These are phyloP conservation scores for Uncinocarpus reesii DNA, from an alignment of 2,329 filamentous ascomycete species.

Conservation along the genomic window DNA sequence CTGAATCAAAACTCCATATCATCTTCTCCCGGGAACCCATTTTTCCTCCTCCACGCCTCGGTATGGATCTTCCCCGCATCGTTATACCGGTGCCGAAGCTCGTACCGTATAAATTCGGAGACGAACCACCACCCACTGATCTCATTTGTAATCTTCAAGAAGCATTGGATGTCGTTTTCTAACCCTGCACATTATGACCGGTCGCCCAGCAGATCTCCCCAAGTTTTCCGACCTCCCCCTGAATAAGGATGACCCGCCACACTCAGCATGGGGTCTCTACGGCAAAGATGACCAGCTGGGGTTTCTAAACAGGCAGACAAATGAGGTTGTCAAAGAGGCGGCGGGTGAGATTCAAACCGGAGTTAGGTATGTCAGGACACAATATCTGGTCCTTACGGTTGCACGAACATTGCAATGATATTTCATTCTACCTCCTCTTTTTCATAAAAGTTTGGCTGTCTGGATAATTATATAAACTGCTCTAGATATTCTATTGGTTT, in stretches of 20 bases:
- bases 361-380: conserved; percentile 25
- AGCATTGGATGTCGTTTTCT: neutral
- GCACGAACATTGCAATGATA: too few relatives aligned
- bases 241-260: conserved; percentile 15
- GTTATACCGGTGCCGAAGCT: too few relatives aligned
- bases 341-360: conserved; percentile 49
- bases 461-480: too few relatives aligned
- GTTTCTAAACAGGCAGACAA: conserved; percentile 51
- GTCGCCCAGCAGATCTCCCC: conserved; percentile 13
- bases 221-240: conserved; percentile 16
- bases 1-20: too few relatives aligned
- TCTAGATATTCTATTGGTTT: neutral
- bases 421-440: too few relatives aligned
- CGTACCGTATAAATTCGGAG: too few relatives aligned
- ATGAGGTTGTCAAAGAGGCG: conserved; percentile 43
- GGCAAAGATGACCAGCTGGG: conserved; percentile 50
- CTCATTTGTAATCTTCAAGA: too few relatives aligned
- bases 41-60: too few relatives aligned
- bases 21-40: too few relatives aligned
- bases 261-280: conserved; percentile 41
- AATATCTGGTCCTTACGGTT: neutral
- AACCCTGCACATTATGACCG: conserved; percentile 10
- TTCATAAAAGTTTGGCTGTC: too few relatives aligned
- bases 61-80: too few relatives aligned
- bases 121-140: too few relatives aligned